Evolutionary conservation across 495 filamentous ascomycete genomes (phyloP).

Genomic region (Elaphomyces granulatus): DNA sequence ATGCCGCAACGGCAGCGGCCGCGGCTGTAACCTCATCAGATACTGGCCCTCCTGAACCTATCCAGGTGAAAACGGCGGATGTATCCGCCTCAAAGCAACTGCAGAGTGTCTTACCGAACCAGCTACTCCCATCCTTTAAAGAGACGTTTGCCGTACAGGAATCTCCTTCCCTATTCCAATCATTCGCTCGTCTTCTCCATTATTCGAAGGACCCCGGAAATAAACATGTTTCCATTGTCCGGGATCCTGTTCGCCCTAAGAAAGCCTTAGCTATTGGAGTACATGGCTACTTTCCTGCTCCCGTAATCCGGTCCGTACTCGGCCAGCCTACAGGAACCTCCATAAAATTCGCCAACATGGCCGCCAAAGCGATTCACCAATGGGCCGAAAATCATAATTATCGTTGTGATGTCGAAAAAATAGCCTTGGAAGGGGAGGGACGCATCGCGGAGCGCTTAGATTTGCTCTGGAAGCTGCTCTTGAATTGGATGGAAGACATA

Average conservation of each 20-base stretch:
- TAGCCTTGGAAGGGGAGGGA: conserved; percentile 96
- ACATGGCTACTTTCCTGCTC: conserved; percentile 85
- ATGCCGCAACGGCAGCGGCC: conserved; percentile 19
- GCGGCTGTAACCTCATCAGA: conserved; percentile 8
- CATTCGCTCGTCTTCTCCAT: conserved; percentile 52
- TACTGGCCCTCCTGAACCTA: conserved; percentile 13
- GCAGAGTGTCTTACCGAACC: conserved; percentile 39
- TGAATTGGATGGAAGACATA: conserved; percentile 92
- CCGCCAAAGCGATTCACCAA: conserved; percentile 65
- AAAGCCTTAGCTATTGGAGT: conserved; percentile 85
- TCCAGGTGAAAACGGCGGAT: conserved; percentile 23
- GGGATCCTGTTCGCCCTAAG: conserved; percentile 54
- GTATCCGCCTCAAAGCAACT: conserved; percentile 28
- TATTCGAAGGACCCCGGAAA: conserved; percentile 43
- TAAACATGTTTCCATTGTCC: conserved; percentile 59
- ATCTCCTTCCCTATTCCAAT: conserved; percentile 55
- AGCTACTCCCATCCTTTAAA: conserved; percentile 53
- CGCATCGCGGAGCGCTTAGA: conserved; percentile 81
- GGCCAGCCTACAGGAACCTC: conserved; percentile 94
- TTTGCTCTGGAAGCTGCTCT: conserved; percentile 79
- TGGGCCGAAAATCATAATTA: conserved; percentile 61
- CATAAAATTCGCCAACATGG: conserved; percentile 79
- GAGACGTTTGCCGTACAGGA: conserved; percentile 53
- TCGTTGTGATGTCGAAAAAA: conserved; percentile 63
- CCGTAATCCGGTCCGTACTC: conserved; percentile 67